Evolutionary conservation across 2,329 filamentous ascomycete genomes (phyloP).

Genomic region (Penicillium sp.): DNA sequence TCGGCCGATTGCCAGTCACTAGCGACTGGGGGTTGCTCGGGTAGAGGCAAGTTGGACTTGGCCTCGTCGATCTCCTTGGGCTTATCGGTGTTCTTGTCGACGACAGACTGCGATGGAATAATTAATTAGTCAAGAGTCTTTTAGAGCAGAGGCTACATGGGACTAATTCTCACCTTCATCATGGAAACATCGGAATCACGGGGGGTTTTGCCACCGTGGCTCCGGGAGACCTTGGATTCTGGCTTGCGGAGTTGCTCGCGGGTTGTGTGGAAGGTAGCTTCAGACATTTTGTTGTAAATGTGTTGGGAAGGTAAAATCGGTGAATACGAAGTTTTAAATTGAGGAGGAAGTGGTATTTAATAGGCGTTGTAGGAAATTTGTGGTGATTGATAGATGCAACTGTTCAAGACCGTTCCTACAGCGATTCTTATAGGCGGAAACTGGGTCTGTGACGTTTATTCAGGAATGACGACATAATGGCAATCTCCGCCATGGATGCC

Average conservation of each 20-base stretch:
- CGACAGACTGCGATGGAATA: constrained; percentile 30
- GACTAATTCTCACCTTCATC: constrained; percentile 43
- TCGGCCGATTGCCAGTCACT: constrained; percentile 78
- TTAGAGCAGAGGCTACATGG: no score
- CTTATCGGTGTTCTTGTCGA: constrained; percentile 53
- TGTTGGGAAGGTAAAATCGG: not conserved
- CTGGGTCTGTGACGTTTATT: constrained; percentile 16
- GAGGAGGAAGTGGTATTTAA: not conserved
- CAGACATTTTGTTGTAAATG: constrained; percentile 27
- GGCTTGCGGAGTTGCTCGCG: constrained; percentile 51
- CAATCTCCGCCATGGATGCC: constrained; percentile 7
- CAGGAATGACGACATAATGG: constrained; percentile 21
- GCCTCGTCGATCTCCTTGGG: constrained; percentile 65
- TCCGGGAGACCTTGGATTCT: constrained; percentile 43
- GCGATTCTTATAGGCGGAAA: constrained; percentile 5
- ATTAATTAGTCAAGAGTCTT: not conserved
- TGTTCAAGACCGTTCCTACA: not conserved
- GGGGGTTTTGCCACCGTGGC: constrained; percentile 44
- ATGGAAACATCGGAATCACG: constrained; percentile 46
- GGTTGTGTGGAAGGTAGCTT: constrained; percentile 50
- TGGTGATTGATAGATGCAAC: not conserved
- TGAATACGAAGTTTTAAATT: not conserved
- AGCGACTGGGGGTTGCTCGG: constrained; percentile 72
- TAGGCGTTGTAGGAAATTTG: not conserved
- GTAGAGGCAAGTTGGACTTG: constrained; percentile 73